Base-by-base conservation (phyloP, 192 early-diverging fungal genomes). In the Backusella australiensis region DNA sequence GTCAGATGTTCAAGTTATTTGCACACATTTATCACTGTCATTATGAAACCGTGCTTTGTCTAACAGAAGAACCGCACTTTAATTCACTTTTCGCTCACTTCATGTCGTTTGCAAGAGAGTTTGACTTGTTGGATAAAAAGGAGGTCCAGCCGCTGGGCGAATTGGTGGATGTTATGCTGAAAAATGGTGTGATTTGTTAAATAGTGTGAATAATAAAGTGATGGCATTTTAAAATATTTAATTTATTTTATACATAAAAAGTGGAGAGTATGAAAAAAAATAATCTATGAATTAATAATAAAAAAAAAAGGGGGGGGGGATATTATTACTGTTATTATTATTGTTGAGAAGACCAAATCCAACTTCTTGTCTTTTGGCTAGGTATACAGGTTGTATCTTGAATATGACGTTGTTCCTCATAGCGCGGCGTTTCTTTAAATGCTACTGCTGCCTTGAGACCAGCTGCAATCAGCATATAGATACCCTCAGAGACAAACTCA, bases 71-170 rank as follows among this genome's bases (percentile, higher is more conserved):
- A 76, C 89, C 89, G 0, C 97, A 99, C 78, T 89, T 98, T 74
- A 99, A 99, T 87, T 94, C 97, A 2, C 85, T 99, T 15, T 97
- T 97, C 90, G 95, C 97, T 1, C 96, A 99, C 77, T 94, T 99
- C 81, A 88, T 96, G 41, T 93, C 93, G 12, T 99, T 99, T 85
- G 90, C 90, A 29, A 90, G 89, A 74, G 96, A 96, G 80, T 99
- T 97, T 87, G 96, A 97, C 75, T 85, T 98, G 39, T 72, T 99
- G 44, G 96, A 98, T 67, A 93, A 93, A 78, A 97, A 96, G 85
- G 97, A 98, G 69, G 81, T 94, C 73, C 84, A 87, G 34, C 94
- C 95, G 17, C 84, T 98, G 85, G 81, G 84, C 35, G 95, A 96
- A 23, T 85, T 97, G 41, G 93, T 97, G 73, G 85, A 85, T 63